Conservation (phyloP, 2,329 filamentous ascomycete species). For the Epichloe coenophiala region DNA sequence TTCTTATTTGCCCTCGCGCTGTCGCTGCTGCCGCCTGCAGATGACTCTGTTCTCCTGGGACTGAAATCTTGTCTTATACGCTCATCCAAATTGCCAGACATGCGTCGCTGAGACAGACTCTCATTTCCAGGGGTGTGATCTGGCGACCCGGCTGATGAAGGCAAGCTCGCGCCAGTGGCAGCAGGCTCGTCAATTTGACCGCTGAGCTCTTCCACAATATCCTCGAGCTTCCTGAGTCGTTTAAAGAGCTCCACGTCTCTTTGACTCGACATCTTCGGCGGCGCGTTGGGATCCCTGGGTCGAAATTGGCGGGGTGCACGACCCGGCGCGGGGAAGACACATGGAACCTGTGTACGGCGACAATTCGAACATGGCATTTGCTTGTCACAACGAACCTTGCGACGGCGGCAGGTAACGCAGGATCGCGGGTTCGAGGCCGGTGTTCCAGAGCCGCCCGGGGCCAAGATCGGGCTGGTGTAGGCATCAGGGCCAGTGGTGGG, state of each 20-base stretch:
- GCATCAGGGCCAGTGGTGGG: slow-evolving; percentile 27
- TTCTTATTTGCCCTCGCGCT: slow-evolving; percentile 14
- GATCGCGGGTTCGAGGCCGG: slow-evolving; percentile 33
- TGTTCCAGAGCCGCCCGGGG: slow-evolving; percentile 17
- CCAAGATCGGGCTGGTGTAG: slow-evolving; percentile 21
- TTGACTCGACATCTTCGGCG: slow-evolving; percentile 44
- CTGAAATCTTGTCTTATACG: slow-evolving; percentile 6
- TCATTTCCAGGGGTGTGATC: slow-evolving; percentile 8
- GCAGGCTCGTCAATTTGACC: slow-evolving; percentile 44
- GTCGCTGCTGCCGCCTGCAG: slow-evolving; percentile 22
- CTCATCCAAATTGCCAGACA: slow-evolving; percentile 5
- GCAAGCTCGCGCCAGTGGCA: slow-evolving; percentile 17
- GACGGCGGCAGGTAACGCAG: slow-evolving; percentile 35
- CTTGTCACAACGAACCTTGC: slow-evolving; percentile 70
- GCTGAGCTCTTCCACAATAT: slow-evolving; percentile 58
- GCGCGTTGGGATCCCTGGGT: slow-evolving; percentile 50
- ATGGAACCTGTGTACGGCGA: slow-evolving; percentile 54
- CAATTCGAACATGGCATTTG: slow-evolving; percentile 66
- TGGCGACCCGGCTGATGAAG: slow-evolving; percentile 18
- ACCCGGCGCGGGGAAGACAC: slow-evolving; percentile 61
- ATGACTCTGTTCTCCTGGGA: slow-evolving; percentile 14
- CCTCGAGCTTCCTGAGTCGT: slow-evolving; percentile 57
- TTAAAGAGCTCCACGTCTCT: slow-evolving; percentile 58
- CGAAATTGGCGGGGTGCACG: slow-evolving; percentile 55
- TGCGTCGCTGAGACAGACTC: slow-evolving; percentile 4